These are phyloP conservation scores for Podila epicladia DNA, from an alignment of 192 early-diverging fungal species.

Conservation along the genomic window DNA sequence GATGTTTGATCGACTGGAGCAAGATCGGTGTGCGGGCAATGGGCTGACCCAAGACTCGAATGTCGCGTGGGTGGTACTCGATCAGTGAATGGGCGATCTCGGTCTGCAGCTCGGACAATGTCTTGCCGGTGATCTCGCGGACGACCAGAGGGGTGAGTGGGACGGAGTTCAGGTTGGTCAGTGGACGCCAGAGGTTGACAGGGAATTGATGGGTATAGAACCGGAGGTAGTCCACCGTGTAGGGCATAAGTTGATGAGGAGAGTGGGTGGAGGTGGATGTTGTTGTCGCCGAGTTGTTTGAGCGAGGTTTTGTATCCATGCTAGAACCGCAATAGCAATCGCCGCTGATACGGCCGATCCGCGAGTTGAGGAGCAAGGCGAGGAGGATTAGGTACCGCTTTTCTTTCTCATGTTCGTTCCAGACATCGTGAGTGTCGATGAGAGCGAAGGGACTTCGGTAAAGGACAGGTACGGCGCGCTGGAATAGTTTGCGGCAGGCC, in stretches of 20 bases:
- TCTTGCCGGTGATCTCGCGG: conserved; percentile 15
- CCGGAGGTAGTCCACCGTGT: conserved; percentile 38
- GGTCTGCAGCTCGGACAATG: conserved; percentile 12
- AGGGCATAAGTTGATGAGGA: background rate
- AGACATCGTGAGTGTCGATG: conserved; percentile 11
- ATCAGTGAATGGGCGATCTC: conserved; percentile 15
- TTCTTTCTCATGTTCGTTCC: conserved; percentile 21
- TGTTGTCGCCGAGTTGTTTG: background rate
- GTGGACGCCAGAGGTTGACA: conserved; percentile 20
- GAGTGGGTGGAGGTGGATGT: background rate
- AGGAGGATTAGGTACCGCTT: conserved; percentile 16
- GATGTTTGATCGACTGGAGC: conserved; percentile 8
- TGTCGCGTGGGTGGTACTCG: conserved; percentile 19
- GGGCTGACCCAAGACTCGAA: conserved; percentile 29
- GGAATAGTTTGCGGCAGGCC: conserved; percentile 28
- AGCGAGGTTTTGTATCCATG: background rate
- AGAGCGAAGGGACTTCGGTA: conserved; percentile 34
- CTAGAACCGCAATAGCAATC: background rate
- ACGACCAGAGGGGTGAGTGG: conserved; percentile 3
- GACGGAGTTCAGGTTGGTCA: conserved; percentile 8
- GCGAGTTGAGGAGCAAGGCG: conserved; percentile 29
- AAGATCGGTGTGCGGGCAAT: conserved; percentile 15
- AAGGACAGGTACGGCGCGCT: conserved; percentile 32
- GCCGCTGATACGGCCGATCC: background rate
- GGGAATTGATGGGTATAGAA: conserved; percentile 33